Evolutionary conservation across 768 basidiomycete genomes (phyloP).

Genomic region (Lactarius deliciosus): DNA sequence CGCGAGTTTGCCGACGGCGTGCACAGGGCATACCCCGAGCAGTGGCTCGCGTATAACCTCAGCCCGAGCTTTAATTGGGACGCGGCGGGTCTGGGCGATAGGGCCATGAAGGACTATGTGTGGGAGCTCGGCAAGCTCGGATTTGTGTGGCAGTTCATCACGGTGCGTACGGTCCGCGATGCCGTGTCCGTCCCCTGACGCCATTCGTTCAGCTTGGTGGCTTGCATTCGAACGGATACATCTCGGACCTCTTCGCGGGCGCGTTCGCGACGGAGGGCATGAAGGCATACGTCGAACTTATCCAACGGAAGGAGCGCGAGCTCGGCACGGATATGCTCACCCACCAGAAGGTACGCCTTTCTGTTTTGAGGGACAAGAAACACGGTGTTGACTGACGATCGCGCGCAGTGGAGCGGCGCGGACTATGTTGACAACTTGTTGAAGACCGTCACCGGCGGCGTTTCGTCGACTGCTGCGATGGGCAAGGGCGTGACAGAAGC

Average conservation of each 20-base stretch:
- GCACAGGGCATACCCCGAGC: conserved; percentile 73
- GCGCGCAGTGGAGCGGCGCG: conserved; percentile 84
- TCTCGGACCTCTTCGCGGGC: conserved; percentile 88
- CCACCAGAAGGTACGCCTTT: conserved; percentile 78
- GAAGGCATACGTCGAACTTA: conserved; percentile 96
- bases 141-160: conserved; percentile 99
- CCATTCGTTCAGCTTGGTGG: conserved; percentile 72
- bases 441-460: conserved; percentile 96
- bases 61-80: conserved; percentile 95
- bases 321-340: conserved; percentile 95
- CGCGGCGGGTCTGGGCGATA: conserved; percentile 82
- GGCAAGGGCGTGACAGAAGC: conserved; percentile 92
- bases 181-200: neutral
- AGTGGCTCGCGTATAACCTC: conserved; percentile 97
- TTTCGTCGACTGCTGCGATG: conserved; percentile 99
- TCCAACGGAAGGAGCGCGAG: conserved; percentile 91
- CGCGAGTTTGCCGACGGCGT: conserved; percentile 90
- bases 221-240: conserved; percentile 96
- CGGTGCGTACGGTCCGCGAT: conserved; percentile 52
- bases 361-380: neutral
- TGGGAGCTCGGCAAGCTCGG: conserved; percentile 95
- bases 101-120: conserved; percentile 84
- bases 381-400: conserved; percentile 23
- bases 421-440: conserved; percentile 89
- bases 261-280: conserved; percentile 93